These are phyloP conservation scores for Novymonas esmeraldas DNA, from an alignment of 208 protist genomes.

Conservation along the genomic window DNA sequence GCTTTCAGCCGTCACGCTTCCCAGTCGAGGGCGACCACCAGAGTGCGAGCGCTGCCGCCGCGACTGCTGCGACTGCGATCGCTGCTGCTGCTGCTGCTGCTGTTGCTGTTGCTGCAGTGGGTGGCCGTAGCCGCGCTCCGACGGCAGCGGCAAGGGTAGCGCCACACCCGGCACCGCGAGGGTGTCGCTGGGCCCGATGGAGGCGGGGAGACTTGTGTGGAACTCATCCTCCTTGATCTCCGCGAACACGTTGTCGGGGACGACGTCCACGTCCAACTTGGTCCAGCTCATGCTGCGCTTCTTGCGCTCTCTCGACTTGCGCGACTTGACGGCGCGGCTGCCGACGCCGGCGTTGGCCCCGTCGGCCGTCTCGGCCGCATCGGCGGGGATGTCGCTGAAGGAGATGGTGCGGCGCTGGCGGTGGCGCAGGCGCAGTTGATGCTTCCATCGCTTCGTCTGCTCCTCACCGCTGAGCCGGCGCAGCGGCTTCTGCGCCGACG, in stretches of 20 bases:
- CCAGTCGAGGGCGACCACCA: conserved; percentile 14
- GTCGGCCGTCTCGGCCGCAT: neutral
- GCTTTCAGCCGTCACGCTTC: conserved; percentile 28
- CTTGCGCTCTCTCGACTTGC: conserved; percentile 33
- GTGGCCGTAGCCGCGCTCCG: conserved; percentile 1
- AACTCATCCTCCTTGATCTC: conserved; percentile 56
- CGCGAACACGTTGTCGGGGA: conserved; percentile 53
- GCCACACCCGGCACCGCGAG: neutral
- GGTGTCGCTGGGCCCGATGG: conserved; percentile 18
- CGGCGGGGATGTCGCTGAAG: conserved; percentile 41
- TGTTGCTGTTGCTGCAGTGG: conserved; percentile 1
- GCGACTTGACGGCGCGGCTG: conserved; percentile 9
- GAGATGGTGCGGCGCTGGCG: conserved; percentile 40
- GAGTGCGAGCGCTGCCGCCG: conserved; percentile 10
- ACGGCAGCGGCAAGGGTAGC: neutral
- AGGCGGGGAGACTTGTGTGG: conserved; percentile 39
- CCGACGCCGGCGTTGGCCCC: neutral
- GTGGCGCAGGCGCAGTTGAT: conserved; percentile 33
- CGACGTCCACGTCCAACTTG: conserved; percentile 32
- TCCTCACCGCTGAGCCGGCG: conserved; percentile 31
- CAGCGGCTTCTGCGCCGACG: conserved; percentile 14
- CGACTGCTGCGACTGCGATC: conserved; percentile 3
- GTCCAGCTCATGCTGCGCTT: conserved; percentile 40
- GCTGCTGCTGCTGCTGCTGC: conserved; percentile 7
- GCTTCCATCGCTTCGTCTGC: conserved; percentile 48